Conservation (phyloP, 768 basidiomycete genomes). For the Amanita polypyramis region DNA sequence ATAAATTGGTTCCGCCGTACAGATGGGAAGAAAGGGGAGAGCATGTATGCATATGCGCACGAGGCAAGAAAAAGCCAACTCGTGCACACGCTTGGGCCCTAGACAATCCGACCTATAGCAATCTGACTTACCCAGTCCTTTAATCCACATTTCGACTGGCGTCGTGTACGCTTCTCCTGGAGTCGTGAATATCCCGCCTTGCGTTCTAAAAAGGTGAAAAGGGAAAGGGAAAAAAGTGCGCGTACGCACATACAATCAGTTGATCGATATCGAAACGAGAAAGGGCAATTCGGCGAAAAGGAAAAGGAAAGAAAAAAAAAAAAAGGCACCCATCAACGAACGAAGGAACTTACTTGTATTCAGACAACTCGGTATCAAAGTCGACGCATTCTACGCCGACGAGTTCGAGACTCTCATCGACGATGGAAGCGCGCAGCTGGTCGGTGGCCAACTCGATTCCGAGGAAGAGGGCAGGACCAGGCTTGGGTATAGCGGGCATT, state of each 20-base stretch:
- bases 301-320: too few relatives aligned
- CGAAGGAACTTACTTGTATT: conserved; percentile 60
- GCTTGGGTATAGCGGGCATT: conserved; percentile 35
- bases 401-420: conserved; percentile 75
- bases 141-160: conserved; percentile 87
- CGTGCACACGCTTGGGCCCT: too few relatives aligned
- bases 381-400: conserved; percentile 77
- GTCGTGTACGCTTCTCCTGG: conserved; percentile 83
- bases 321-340: conserved; percentile 1
- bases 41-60: conserved; percentile 6
- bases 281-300: neutral
- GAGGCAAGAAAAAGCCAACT: too few relatives aligned
- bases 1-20: conserved; percentile 55
- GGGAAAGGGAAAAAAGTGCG: too few relatives aligned
- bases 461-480: conserved; percentile 53
- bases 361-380: conserved; percentile 69
- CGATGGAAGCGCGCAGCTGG: conserved; percentile 72
- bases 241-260: conserved; percentile 7
- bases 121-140: conserved; percentile 60
- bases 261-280: neutral
- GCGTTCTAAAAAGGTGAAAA: too few relatives aligned
- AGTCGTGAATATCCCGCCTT: conserved; percentile 79
- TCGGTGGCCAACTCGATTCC: conserved; percentile 82
- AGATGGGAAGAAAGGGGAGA: conserved; percentile 12
- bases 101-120: too few relatives aligned